A percentile compares a stretch with the other conserved stretches of the same genome.
Evolutionary conservation across 306 rosid genomes (phyloP).

Genomic region (Cicer arietinum): DNA sequence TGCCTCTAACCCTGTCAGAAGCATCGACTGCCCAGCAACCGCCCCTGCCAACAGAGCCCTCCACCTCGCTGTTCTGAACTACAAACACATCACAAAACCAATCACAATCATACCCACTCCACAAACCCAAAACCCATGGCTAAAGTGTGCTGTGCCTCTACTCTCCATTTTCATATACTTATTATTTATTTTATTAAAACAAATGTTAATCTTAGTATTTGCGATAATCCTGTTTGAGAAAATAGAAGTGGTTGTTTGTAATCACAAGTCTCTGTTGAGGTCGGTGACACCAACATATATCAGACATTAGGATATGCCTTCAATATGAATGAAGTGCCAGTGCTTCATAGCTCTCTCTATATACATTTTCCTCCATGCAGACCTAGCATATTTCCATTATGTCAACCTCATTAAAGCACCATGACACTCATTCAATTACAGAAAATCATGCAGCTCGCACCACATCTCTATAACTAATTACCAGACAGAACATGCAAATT

Average conservation of each 20-base stretch:
- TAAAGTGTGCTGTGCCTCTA: background rate
- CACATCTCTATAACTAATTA: background rate
- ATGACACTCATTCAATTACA: background rate
- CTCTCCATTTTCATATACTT: background rate
- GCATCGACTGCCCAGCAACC: slow-evolving; percentile 91
- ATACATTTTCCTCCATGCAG: background rate
- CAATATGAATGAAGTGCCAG: no score
- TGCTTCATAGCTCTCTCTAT: background rate
- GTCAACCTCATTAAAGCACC: background rate
- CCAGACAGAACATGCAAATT: slow-evolving; percentile 12
- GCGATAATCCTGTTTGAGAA: background rate
- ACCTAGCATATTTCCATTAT: background rate
- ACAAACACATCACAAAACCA: slow-evolving; percentile 45
- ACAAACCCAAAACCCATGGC: background rate
- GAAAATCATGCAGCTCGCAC: background rate
- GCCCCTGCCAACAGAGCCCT: slow-evolving; percentile 95
- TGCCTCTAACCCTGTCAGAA: slow-evolving; percentile 79
- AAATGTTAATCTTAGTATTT: background rate
- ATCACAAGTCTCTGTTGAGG: no score
- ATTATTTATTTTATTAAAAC: background rate
- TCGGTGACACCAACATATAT: no score
- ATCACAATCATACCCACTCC: slow-evolving; percentile 44
- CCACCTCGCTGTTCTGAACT: slow-evolving; percentile 95
- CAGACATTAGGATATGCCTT: no score
- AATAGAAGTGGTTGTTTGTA: no score